phyloP scores from a whole-genome alignment of 169 alveolate genomes.

The Cryptosporidium bovis region DNA sequence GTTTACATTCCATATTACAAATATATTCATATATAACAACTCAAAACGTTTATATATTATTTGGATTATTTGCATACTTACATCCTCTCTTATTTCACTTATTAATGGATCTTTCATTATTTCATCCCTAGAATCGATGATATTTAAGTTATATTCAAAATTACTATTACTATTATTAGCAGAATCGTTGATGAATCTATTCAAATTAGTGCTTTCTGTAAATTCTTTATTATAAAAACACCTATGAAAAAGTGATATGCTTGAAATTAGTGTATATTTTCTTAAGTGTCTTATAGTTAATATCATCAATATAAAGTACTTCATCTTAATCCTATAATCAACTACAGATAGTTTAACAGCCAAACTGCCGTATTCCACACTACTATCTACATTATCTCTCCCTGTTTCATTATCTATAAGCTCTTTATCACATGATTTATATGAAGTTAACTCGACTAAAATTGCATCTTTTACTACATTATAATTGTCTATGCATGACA shows the following conservation, averaged over 20 bases:
- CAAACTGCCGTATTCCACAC: neutral
- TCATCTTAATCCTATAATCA: slow-evolving; percentile 17
- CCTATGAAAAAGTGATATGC: slow-evolving; percentile 18
- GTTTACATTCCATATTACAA: slow-evolving; percentile 55
- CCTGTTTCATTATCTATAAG: neutral
- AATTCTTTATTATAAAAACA: slow-evolving; percentile 9
- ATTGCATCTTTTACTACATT: slow-evolving; percentile 2
- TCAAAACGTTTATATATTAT: slow-evolving; percentile 31
- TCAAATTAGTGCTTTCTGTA: neutral
- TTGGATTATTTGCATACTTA: slow-evolving; percentile 19
- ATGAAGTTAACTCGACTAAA: neutral
- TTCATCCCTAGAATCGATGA: neutral
- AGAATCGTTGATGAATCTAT: neutral
- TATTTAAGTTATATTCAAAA: slow-evolving; percentile 3
- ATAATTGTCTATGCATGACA: slow-evolving; percentile 11
- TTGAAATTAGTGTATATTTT: neutral
- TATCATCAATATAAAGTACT: slow-evolving; percentile 15
- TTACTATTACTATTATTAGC: neutral
- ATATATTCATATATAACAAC: slow-evolving; percentile 10
- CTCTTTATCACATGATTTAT: neutral
- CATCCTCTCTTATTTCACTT: slow-evolving; percentile 22
- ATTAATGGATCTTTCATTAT: neutral
- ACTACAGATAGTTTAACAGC: slow-evolving; percentile 19
- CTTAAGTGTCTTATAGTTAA: slow-evolving; percentile 33
- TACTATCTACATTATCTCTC: neutral